Evolutionary conservation across 768 basidiomycete species (phyloP), one percentile per base, ranked within the genome.

Genomic region (Pleurotus eryngii): DNA sequence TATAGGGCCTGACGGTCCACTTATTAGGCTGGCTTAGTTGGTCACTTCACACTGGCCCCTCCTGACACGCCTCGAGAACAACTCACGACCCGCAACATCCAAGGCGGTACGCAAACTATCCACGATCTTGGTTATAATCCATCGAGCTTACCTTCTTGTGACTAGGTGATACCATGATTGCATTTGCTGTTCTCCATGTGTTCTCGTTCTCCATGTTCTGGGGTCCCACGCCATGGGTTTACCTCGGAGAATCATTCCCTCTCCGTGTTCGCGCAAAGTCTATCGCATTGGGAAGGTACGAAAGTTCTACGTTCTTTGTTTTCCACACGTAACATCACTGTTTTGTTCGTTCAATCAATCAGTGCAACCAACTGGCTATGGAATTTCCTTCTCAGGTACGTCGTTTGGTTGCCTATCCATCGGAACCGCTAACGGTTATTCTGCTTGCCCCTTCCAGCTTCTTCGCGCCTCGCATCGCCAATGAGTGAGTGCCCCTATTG

Each of bases 121-220:
- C 9, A 6, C 3, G 12, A 14, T 26, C 20, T 20, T 27, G 17
- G 12, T 35, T 40, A 43, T n/a, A 17, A 7, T 38, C 42, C 15
- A 46, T 26, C 26, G 18, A 38, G 11, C 46, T 7, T 3, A 27
- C 42, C 12, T 47, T 55, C n/a, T 48, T 22, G 51, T 26, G 42
- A 45, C 24, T 59, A 78, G 87, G 88, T 45, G 81, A 86, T 57
- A 77, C 79, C 0, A 72, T 90, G 37, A 89, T 92, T 60, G 79
- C 88, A 0, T 90, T 91, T 63, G 90, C 87, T 0, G 80, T 91
- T n/a, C 70, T 90, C 22, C 89, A 91, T 51, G 86, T 92, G 24
- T 82, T 85, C 62, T 79, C 81, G 8, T 91, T 81, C 68, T 82
- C 82, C 1, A 79, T 85, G 59, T 90, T 88, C 72, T 91, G 88